Percentiles rank a stretch among this genome's conserved stretches.
phyloP scores from a whole-genome alignment of 768 basidiomycete species.

The Suillus weaverae region DNA sequence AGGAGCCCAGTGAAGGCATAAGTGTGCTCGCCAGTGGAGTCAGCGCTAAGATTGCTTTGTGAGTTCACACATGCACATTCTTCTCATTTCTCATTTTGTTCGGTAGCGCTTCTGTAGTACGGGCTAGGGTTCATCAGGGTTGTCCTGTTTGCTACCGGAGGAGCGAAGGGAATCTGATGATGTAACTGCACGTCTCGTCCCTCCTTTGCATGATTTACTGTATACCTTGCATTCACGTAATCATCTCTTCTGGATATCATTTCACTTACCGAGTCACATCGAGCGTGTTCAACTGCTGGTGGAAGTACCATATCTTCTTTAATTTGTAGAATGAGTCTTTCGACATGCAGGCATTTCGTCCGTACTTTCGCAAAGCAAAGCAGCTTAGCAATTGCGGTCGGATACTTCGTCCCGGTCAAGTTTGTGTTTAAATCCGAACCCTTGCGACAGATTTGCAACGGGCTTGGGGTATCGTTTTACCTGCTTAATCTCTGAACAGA shows the following conservation, averaged over 20 bases:
- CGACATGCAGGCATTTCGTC: background rate
- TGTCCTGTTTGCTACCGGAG: conserved; percentile 78
- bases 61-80: conserved; percentile 25
- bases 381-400: background rate
- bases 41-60: conserved; percentile 82
- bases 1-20: conserved; percentile 52
- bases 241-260: background rate
- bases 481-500: background rate
- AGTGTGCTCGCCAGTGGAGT: conserved; percentile 42
- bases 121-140: conserved; percentile 59
- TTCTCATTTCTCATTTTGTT: conserved; percentile 13
- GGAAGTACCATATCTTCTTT: background rate
- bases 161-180: conserved; percentile 48
- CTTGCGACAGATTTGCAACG: background rate
- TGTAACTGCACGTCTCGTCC: conserved; percentile 8
- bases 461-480: background rate
- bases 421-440: background rate
- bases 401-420: background rate
- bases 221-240: conserved; percentile 1
- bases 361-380: background rate
- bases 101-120: conserved; percentile 67
- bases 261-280: background rate
- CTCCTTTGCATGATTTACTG: conserved; percentile 6
- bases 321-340: background rate
- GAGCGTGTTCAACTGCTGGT: background rate